A percentile compares a stretch with the other conserved stretches of the same genome.
These are phyloP conservation scores for Rhodofomes roseus DNA, from an alignment of 1,284 basidiomycete genomes.

Conservation along the genomic window DNA sequence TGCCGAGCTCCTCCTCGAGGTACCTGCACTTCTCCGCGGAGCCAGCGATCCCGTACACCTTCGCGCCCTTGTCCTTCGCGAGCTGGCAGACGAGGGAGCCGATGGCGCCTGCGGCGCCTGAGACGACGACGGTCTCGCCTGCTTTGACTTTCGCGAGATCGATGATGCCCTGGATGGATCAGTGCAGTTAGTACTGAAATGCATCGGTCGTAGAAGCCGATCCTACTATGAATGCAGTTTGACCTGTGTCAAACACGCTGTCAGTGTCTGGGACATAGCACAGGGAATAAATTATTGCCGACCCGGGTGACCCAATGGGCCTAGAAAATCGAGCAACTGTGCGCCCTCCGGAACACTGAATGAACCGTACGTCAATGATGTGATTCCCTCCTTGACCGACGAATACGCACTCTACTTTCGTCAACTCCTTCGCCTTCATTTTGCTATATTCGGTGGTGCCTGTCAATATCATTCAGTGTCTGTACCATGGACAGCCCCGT, in stretches of 20 bases:
- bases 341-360: conserved; percentile 46
- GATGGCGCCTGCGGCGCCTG: conserved; percentile 87
- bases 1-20: conserved; percentile 77
- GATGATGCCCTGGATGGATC: conserved; percentile 61
- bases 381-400: conserved; percentile 3
- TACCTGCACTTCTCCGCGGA: conserved; percentile 79
- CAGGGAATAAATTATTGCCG: too few relatives aligned
- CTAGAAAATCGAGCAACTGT: conserved; percentile 70
- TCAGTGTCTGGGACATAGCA: too few relatives aligned
- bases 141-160: conserved; percentile 76
- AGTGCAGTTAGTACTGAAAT: background rate
- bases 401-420: conserved; percentile 48
- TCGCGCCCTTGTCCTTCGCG: conserved; percentile 69
- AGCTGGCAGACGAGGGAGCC: conserved; percentile 74
- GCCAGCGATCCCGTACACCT: conserved; percentile 82
- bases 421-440: conserved; percentile 50
- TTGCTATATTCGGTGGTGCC: conserved; percentile 81
- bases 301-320: conserved; percentile 69
- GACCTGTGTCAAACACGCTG: conserved; percentile 44
- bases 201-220: background rate
- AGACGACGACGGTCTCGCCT: conserved; percentile 82
- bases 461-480: conserved; percentile 19
- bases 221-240: conserved; percentile 81
- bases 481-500: background rate
- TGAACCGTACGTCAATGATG: conserved; percentile 14